Percentiles rank a stretch among this genome's conserved stretches.
phyloP scores from a whole-genome alignment of 176 grass and related monocot genomes.

The Guadua angustifolia region DNA sequence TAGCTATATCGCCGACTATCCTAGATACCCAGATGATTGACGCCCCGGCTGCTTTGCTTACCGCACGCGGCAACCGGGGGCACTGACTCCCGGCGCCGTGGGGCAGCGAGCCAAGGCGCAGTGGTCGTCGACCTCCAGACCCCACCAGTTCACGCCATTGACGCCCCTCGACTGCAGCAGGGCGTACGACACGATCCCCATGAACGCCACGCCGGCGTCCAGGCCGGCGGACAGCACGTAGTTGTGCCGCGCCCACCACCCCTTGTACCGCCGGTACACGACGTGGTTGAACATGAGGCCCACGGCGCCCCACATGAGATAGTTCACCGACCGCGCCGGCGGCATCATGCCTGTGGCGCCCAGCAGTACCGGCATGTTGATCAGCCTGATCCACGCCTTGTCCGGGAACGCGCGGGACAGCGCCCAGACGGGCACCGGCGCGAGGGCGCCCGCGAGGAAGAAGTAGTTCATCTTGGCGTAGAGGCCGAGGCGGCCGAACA shows the following conservation, averaged over 20 bases:
- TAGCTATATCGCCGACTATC: background rate
- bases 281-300: slow-evolving; percentile 60
- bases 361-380: slow-evolving; percentile 82
- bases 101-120: slow-evolving; percentile 57
- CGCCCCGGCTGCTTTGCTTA: background rate
- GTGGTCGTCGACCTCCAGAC: slow-evolving; percentile 69
- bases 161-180: slow-evolving; percentile 55
- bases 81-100: slow-evolving; percentile 48
- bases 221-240: slow-evolving; percentile 67
- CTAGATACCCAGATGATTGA: background rate
- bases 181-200: slow-evolving; percentile 49
- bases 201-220: slow-evolving; percentile 62
- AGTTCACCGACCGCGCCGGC: slow-evolving; percentile 71
- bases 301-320: slow-evolving; percentile 66
- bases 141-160: slow-evolving; percentile 57
- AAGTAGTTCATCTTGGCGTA: slow-evolving; percentile 75
- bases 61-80: slow-evolving; percentile 33
- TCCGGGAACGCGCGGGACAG: slow-evolving; percentile 52
- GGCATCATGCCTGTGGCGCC: slow-evolving; percentile 61
- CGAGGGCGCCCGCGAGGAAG: slow-evolving; percentile 67
- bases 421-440: slow-evolving; percentile 65
- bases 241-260: slow-evolving; percentile 78
- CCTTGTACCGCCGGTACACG: slow-evolving; percentile 55
- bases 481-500: slow-evolving; percentile 66
- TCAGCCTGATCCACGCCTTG: slow-evolving; percentile 53